Conservation (phyloP, 345 rosid genomes). For the Eucalyptus guilfoylei region DNA sequence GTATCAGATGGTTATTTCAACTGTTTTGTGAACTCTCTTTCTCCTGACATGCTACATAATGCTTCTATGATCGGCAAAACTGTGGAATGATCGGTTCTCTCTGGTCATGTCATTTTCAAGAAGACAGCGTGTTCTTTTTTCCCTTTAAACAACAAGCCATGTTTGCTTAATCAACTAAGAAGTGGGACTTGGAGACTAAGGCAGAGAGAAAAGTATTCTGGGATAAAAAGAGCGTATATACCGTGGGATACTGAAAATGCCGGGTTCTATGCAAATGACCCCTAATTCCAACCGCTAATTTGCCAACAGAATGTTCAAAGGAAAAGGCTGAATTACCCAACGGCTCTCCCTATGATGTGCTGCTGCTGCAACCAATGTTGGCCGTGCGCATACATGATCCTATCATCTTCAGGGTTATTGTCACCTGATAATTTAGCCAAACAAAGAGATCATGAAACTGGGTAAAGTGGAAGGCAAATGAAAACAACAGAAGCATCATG, state of each 20-base stretch:
- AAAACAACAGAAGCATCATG: not conserved
- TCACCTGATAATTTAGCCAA: conserved; percentile 38
- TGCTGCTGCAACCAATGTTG: conserved; percentile 57
- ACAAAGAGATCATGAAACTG: not conserved
- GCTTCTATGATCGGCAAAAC: not conserved
- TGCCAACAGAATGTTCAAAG: not conserved
- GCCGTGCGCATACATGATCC: conserved; percentile 48
- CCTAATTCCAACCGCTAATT: not conserved
- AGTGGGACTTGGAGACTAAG: not conserved
- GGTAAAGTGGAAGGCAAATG: not conserved
- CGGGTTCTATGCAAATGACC: not conserved
- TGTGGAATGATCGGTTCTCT: not conserved
- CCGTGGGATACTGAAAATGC: not conserved
- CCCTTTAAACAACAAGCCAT: not conserved
- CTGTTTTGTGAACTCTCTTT: not conserved
- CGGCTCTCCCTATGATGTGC: conserved; percentile 72
- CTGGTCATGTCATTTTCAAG: not conserved
- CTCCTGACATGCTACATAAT: not conserved
- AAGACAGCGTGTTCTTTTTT: not conserved
- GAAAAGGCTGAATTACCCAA: conserved; percentile 37
- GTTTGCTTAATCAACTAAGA: not conserved
- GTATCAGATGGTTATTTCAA: not conserved
- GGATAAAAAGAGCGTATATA: not conserved
- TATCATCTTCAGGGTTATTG: conserved; percentile 41
- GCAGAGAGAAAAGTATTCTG: not conserved